phyloP scores from a whole-genome alignment of 305 asterid species.

The Solanum chacoense region DNA sequence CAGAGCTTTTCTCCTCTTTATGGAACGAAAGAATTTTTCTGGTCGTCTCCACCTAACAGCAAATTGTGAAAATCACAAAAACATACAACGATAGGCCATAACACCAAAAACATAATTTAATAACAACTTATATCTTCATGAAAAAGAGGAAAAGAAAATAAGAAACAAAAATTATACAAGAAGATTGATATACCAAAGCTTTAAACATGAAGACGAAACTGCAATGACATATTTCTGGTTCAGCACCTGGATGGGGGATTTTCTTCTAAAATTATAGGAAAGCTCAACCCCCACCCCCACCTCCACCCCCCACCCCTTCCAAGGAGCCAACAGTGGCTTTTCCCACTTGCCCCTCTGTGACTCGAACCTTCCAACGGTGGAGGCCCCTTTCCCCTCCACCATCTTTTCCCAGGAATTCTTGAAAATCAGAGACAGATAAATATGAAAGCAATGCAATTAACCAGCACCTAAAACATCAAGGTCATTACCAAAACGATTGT shows the following conservation, averaged over 20 bases:
- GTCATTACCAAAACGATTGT: neutral
- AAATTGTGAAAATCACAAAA: conserved; percentile 3
- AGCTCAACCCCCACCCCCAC: neutral
- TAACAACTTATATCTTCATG: neutral
- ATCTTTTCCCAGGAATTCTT: neutral
- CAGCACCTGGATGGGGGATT: neutral
- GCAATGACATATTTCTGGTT: neutral
- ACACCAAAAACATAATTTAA: neutral
- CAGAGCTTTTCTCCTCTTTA: conserved; percentile 78
- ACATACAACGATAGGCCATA: neutral
- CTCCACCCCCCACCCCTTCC: neutral
- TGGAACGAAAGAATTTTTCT: conserved; percentile 91
- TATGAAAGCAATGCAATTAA: neutral
- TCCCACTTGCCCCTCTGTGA: neutral
- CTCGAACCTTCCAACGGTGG: neutral
- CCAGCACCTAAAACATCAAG: neutral
- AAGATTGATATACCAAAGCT: neutral
- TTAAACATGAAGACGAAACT: neutral
- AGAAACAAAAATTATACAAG: neutral
- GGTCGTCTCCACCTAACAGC: conserved; percentile 86
- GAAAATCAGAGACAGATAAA: neutral
- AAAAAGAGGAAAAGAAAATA: conserved; percentile 1
- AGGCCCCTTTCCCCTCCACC: neutral
- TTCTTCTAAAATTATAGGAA: neutral
- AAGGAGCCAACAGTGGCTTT: neutral